Evolutionary conservation across 306 rosid genomes (phyloP).

Genomic region (Acacia crassicarpa): DNA sequence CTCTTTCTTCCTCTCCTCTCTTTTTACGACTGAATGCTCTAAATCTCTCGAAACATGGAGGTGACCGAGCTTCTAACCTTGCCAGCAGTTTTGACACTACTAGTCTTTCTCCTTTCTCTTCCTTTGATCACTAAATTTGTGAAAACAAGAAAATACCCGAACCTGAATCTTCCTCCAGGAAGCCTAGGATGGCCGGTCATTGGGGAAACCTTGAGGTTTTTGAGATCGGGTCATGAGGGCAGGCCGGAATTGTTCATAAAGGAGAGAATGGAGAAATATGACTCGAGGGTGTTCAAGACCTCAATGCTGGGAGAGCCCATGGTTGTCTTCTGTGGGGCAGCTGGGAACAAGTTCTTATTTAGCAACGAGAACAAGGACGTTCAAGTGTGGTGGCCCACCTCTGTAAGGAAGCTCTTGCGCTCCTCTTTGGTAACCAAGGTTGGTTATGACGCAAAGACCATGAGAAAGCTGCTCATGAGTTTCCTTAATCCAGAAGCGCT

Average conservation of each 20-base stretch:
- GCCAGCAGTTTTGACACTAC: conserved; percentile 27
- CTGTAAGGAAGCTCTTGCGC: conserved; percentile 42
- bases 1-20: background rate
- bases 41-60: conserved; percentile 26
- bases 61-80: conserved; percentile 25
- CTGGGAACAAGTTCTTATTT: conserved; percentile 48
- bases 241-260: conserved; percentile 23
- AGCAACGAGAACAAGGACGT: conserved; percentile 56
- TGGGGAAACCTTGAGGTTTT: conserved; percentile 42
- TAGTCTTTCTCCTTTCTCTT: conserved; percentile 15
- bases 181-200: conserved; percentile 47
- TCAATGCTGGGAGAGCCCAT: conserved; percentile 37
- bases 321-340: conserved; percentile 41
- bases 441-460: conserved; percentile 47
- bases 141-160: conserved; percentile 33
- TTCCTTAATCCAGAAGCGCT: conserved; percentile 51
- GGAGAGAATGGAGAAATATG: conserved; percentile 41
- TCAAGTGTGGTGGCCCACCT: conserved; percentile 49
- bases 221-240: conserved; percentile 16
- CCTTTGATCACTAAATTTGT: conserved; percentile 28
- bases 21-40: background rate
- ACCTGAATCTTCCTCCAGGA: conserved; percentile 42
- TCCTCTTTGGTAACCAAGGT: conserved; percentile 37
- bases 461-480: conserved; percentile 36
- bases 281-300: conserved; percentile 43